Base-by-base conservation (phyloP, 177 flowering plant genomes). In the Tripterygium wilfordii region DNA sequence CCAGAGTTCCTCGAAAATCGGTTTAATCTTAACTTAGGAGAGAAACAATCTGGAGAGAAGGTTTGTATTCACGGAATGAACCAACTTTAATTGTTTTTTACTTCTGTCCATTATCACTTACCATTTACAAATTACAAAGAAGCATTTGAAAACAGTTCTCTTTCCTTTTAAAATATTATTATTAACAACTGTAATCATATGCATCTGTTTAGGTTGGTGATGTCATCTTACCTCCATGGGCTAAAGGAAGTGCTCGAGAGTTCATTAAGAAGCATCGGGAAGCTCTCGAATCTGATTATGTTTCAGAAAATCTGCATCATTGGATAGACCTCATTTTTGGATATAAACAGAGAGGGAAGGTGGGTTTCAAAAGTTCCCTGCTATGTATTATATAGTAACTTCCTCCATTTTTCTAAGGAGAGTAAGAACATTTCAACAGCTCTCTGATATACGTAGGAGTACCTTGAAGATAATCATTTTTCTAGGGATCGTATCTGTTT, bases 301-400 rank as follows among this genome's bases (percentile, higher is more conserved):
- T 94, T 60, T 94, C 99, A 20, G 99, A 89, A 67, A 81, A 87
- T 79, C 63, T 94, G 63, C 95, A 94, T 70, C 87, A 89, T 39
- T 94, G 99, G 99, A 94, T 90, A 59, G 99, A 94, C 65, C 96
- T 94, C 36, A 87, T 94, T 32, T 94, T 94, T 77, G 99, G 99
- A 42, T 75, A 74, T 64, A 89, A 83, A 64, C 99, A 94, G 66
- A 70, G 99, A 56, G 99, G 99, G 47, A 94, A 94, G 95, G 99
- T 94, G 51, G 35, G 86, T 63, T 7, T 47, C 24, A 0, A 12
- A 8, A 28, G 6, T 19, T 14, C 8, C 31, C 24, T 3, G 49
- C 12, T 5, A 20, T 24, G 17, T 24, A 12, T 14, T 24, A 21
- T 1, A 36, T 3, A 16, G 25, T 1, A 21, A 16, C 12, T 29